phyloP scores from a whole-genome alignment of 371 early-diverging fungal genomes.

The Mortierella sp. region DNA sequence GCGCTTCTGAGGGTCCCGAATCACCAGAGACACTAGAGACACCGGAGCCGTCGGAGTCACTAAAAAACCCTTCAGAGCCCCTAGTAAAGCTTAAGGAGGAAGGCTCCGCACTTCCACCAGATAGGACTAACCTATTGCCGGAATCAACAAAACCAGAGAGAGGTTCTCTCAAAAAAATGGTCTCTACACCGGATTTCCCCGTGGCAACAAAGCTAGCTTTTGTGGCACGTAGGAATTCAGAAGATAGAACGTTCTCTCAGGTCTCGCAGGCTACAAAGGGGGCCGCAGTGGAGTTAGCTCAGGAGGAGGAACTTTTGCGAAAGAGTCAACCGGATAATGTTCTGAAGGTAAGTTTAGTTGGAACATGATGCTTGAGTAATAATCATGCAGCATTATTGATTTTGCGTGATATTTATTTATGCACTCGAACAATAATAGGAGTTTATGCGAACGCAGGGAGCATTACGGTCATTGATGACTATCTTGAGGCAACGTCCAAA shows the following conservation, averaged over 20 bases:
- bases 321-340: conserved; percentile 55
- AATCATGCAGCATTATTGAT: not conserved
- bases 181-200: conserved; percentile 44
- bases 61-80: conserved; percentile 6
- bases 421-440: conserved; percentile 26
- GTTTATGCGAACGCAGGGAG: conserved; percentile 57
- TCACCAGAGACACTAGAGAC: conserved; percentile 6
- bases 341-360: conserved; percentile 29
- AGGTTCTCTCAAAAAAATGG: conserved; percentile 41
- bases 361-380: not conserved
- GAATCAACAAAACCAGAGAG: conserved; percentile 4
- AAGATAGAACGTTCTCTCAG: conserved; percentile 32
- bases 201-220: conserved; percentile 20
- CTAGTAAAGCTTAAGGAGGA: not conserved
- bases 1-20: not conserved
- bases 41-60: conserved; percentile 1
- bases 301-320: conserved; percentile 42
- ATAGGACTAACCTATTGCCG: not conserved
- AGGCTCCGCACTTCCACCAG: conserved; percentile 1
- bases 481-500: conserved; percentile 31
- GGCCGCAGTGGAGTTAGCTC: conserved; percentile 49
- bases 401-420: not conserved
- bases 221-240: conserved; percentile 41
- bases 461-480: conserved; percentile 51
- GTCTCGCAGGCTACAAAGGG: conserved; percentile 31